phyloP scores from a whole-genome alignment of 148 eudicot genomes.

The Rhododendron mucronatum region DNA sequence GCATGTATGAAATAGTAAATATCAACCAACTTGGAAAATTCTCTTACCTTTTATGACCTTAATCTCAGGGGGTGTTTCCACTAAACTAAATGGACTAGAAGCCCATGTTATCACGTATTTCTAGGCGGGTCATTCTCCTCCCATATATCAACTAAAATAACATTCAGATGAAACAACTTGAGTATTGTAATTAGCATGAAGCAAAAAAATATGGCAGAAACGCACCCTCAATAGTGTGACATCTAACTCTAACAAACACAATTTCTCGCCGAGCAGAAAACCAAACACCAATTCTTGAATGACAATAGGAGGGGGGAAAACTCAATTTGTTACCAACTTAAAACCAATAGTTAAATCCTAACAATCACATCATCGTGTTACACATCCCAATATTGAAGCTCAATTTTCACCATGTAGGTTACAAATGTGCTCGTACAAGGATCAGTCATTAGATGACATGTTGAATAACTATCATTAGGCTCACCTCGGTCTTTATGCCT shows the following conservation, averaged over 20 bases:
- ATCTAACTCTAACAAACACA: neutral
- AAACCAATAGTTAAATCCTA: neutral
- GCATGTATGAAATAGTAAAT: neutral
- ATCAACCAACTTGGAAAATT: neutral
- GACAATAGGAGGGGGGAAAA: neutral
- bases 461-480: slow-evolving; percentile 9
- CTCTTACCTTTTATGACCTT: neutral
- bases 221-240: neutral
- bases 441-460: neutral
- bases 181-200: too few species aligned
- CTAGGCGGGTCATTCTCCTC: too few species aligned
- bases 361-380: neutral
- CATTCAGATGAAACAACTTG: too few species aligned
- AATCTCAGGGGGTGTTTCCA: neutral
- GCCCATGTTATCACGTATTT: too few species aligned
- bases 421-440: neutral
- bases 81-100: too few species aligned
- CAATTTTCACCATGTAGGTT: neutral
- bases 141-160: too few species aligned
- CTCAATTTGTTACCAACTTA: neutral
- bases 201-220: too few species aligned
- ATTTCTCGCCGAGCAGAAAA: neutral
- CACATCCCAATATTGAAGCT: neutral
- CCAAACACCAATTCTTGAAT: neutral
- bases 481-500: slow-evolving; percentile 95